Evolutionary conservation across 2,329 filamentous ascomycete genomes (phyloP).

Genomic region (Sarocladium brachiariae): DNA sequence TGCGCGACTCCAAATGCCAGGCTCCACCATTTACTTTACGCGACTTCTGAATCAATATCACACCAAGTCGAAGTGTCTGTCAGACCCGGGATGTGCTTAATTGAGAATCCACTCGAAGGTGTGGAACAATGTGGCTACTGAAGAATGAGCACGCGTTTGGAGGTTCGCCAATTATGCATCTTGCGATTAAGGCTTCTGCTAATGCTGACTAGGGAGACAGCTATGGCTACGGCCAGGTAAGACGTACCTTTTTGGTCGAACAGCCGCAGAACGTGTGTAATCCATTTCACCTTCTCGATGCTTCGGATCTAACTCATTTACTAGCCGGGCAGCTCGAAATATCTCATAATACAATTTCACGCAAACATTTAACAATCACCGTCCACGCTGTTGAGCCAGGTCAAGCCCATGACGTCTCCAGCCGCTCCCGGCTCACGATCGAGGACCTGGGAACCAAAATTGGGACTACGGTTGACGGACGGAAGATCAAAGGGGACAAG

Average conservation of each 20-base stretch:
- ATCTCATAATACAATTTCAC: constrained; percentile 74
- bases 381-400: constrained; percentile 59
- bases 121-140: constrained; percentile 55
- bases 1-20: not conserved
- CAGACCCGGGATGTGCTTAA: not conserved
- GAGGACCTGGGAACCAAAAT: constrained; percentile 78
- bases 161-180: constrained; percentile 22
- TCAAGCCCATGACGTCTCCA: constrained; percentile 57
- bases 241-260: constrained; percentile 78
- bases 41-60: no score
- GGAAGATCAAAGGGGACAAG: constrained; percentile 57
- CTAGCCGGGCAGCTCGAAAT: constrained; percentile 62
- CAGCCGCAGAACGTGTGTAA: constrained; percentile 54
- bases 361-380: constrained; percentile 77
- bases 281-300: not conserved
- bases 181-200: constrained; percentile 11
- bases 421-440: constrained; percentile 63
- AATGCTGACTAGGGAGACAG: constrained; percentile 33
- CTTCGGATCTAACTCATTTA: not conserved
- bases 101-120: not conserved
- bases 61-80: no score
- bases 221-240: constrained; percentile 84
- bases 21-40: constrained; percentile 1
- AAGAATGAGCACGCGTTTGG: constrained; percentile 50
- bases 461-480: constrained; percentile 72